phyloP scores from a whole-genome alignment of 2,329 filamentous ascomycete genomes.

The Claviceps lovelessii region DNA sequence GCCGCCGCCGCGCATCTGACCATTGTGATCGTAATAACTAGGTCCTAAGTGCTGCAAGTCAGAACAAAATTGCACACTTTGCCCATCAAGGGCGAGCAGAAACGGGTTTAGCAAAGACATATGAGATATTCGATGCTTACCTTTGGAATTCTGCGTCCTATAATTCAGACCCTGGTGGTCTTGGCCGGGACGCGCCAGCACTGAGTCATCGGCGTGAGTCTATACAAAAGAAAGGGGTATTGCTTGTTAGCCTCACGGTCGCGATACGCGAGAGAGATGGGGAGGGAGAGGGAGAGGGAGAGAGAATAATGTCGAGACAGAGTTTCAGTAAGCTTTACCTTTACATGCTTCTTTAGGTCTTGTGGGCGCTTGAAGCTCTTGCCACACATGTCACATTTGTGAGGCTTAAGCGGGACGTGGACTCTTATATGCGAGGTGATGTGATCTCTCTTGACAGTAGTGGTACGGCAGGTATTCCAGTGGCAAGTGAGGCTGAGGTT shows the following conservation, averaged over 20 bases:
- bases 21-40: constrained; percentile 51
- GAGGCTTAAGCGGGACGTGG: constrained; percentile 95
- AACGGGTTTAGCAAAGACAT: constrained; percentile 7
- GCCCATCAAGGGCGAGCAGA: too few relatives aligned
- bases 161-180: constrained; percentile 43
- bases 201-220: constrained; percentile 92
- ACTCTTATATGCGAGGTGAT: constrained; percentile 98
- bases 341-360: constrained; percentile 98
- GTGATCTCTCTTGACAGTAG: constrained; percentile 95
- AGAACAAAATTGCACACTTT: neutral
- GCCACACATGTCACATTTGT: constrained; percentile 97
- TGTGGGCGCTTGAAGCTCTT: constrained; percentile 99
- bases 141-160: constrained; percentile 37
- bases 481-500: constrained; percentile 95
- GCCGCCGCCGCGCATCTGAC: constrained; percentile 43
- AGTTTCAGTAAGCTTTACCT: constrained; percentile 31
- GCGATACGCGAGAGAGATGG: neutral
- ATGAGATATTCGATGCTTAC: constrained; percentile 19
- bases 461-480: constrained; percentile 92
- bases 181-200: constrained; percentile 41
- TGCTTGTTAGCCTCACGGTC: constrained; percentile 9
- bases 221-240: constrained; percentile 9
- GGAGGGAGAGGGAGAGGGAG: neutral
- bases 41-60: constrained; percentile 27
- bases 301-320: neutral